phyloP scores from a whole-genome alignment of 805 yeast species.

The Cyberlindnera bimundalis region DNA sequence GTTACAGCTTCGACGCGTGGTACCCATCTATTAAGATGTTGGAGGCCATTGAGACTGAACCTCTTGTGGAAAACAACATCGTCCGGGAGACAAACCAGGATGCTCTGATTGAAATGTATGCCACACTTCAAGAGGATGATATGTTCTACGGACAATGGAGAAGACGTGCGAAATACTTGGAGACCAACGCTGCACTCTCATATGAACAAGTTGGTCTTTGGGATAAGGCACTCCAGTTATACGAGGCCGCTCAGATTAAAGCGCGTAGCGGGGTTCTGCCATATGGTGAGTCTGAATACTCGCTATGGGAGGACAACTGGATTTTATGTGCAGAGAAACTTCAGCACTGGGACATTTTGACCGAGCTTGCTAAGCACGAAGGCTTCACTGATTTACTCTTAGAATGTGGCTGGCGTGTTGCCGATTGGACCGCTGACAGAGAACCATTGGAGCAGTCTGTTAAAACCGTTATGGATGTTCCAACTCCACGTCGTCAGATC shows the following conservation, averaged over 20 bases:
- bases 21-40: slow-evolving; percentile 80
- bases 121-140: slow-evolving; percentile 88
- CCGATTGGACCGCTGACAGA: slow-evolving; percentile 95
- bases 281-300: slow-evolving; percentile 90
- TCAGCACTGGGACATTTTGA: slow-evolving; percentile 96
- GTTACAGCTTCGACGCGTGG: slow-evolving; percentile 87
- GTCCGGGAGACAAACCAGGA: slow-evolving; percentile 85
- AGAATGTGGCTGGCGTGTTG: slow-evolving; percentile 99
- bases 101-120: slow-evolving; percentile 85
- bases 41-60: slow-evolving; percentile 62
- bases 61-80: slow-evolving; percentile 63
- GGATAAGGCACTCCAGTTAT: slow-evolving; percentile 90
- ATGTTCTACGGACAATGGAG: slow-evolving; percentile 99
- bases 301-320: slow-evolving; percentile 99
- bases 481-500: slow-evolving; percentile 94
- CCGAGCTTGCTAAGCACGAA: slow-evolving; percentile 96
- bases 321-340: slow-evolving; percentile 93
- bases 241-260: slow-evolving; percentile 94
- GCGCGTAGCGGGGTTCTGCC: slow-evolving; percentile 95
- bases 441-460: slow-evolving; percentile 94
- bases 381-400: slow-evolving; percentile 90
- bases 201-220: slow-evolving; percentile 94
- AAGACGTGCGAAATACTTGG: slow-evolving; percentile 89
- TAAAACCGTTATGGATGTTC: slow-evolving; percentile 96
- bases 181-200: slow-evolving; percentile 88